These are phyloP conservation scores for Neurospora discreta DNA, from an alignment of 495 filamentous ascomycete species.

Conservation along the genomic window DNA sequence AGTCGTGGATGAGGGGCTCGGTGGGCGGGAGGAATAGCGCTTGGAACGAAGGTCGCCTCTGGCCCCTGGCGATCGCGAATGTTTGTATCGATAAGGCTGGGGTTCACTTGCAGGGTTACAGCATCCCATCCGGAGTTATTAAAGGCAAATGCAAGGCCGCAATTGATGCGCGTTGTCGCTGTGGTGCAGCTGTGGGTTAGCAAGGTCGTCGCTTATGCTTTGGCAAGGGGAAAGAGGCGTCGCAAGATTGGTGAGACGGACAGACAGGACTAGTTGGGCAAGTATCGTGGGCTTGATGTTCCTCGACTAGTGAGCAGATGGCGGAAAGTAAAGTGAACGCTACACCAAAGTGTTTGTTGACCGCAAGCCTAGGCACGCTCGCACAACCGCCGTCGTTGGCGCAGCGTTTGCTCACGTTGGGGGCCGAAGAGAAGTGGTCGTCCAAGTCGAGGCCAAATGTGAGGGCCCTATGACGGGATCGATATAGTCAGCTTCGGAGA, in stretches of 20 bases:
- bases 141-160: neutral
- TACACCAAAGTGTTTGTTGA: neutral
- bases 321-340: neutral
- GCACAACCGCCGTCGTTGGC: neutral
- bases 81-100: slow-evolving; percentile 19
- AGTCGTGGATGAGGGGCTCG: slow-evolving; percentile 10
- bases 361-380: neutral
- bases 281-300: neutral
- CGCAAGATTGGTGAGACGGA: neutral
- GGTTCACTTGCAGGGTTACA: neutral
- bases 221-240: neutral
- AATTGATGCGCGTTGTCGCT: neutral
- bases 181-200: neutral
- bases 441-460: neutral
- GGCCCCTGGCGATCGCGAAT: slow-evolving; percentile 6
- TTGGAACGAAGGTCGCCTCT: neutral
- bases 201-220: neutral
- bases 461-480: neutral
- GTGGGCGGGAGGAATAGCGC: slow-evolving; percentile 1
- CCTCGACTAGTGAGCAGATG: neutral
- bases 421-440: neutral
- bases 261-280: neutral
- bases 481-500: neutral
- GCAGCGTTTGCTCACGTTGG: neutral
- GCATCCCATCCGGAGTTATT: neutral